A percentile compares a stretch with the other conserved stretches of the same genome.
Evolutionary conservation across 495 filamentous ascomycete genomes (phyloP).

Genomic region (Lepidopterella palustris): DNA sequence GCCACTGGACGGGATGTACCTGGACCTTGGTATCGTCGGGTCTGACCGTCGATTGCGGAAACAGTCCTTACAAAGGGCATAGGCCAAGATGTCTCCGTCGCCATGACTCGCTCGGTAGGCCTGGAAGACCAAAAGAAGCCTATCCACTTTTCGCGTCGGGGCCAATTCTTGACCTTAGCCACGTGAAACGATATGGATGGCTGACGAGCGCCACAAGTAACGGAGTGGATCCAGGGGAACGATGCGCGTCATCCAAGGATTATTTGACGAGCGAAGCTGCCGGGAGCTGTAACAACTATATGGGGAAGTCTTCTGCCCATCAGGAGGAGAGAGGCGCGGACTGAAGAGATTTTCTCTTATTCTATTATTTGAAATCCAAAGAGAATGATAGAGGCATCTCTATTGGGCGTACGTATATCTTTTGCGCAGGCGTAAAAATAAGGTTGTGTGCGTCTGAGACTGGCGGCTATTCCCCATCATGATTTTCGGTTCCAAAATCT

Average conservation of each 20-base stretch:
- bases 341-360: no score
- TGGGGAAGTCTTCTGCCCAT: not conserved
- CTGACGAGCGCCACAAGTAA: slow-evolving; percentile 15
- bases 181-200: slow-evolving; percentile 28
- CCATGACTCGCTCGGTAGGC: slow-evolving; percentile 1
- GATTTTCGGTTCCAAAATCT: not conserved
- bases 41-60: slow-evolving; percentile 7
- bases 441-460: not conserved
- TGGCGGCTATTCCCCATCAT: not conserved
- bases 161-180: slow-evolving; percentile 10
- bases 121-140: slow-evolving; percentile 16
- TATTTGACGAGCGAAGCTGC: slow-evolving; percentile 14
- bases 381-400: no score
- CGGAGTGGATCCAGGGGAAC: slow-evolving; percentile 14
- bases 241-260: slow-evolving; percentile 19
- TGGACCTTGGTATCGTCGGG: slow-evolving; percentile 22
- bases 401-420: no score
- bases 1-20: slow-evolving; percentile 14
- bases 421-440: not conserved
- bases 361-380: no score
- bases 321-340: not conserved
- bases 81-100: not conserved
- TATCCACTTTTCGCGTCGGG: slow-evolving; percentile 14
- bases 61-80: not conserved
- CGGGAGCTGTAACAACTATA: slow-evolving; percentile 10